Conservation (phyloP, 768 basidiomycete species). For the Suillus subaureus region DNA sequence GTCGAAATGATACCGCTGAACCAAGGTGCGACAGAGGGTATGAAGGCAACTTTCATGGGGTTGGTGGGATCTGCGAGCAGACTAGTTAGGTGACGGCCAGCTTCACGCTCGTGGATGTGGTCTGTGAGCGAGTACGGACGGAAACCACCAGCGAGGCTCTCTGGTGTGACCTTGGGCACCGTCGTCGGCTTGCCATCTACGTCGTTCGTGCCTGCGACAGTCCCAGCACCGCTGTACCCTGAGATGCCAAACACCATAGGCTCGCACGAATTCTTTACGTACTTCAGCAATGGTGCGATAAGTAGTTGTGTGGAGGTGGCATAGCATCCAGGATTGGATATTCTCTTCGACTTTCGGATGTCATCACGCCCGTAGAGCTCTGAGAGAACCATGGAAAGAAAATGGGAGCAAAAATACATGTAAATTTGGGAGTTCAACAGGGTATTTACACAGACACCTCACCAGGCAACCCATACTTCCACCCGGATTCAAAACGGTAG, state of each 20-base stretch:
- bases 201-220: conserved; percentile 65
- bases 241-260: conserved; percentile 93
- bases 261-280: conserved; percentile 56
- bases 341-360: conserved; percentile 74
- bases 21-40: conserved; percentile 89
- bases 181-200: conserved; percentile 72
- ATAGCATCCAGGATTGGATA: conserved; percentile 98
- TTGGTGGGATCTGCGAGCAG: conserved; percentile 44
- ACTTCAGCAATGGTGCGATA: conserved; percentile 82
- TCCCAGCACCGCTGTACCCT: conserved; percentile 96
- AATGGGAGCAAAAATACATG: conserved; percentile 32
- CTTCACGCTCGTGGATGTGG: conserved; percentile 99
- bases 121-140: conserved; percentile 91
- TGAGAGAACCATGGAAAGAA: conserved; percentile 34
- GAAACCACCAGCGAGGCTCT: conserved; percentile 73
- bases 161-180: conserved; percentile 79
- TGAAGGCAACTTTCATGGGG: conserved; percentile 71
- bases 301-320: conserved; percentile 92
- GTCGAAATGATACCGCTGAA: conserved; percentile 96
- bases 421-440: conserved; percentile 39
- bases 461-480: conserved; percentile 99
- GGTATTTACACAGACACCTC: conserved; percentile 55
- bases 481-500: conserved; percentile 90
- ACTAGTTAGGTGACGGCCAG: conserved; percentile 76
- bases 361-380: conserved; percentile 83